Conservation (phyloP, 2,329 filamentous ascomycete species). For the Fusarium sp. region DNA sequence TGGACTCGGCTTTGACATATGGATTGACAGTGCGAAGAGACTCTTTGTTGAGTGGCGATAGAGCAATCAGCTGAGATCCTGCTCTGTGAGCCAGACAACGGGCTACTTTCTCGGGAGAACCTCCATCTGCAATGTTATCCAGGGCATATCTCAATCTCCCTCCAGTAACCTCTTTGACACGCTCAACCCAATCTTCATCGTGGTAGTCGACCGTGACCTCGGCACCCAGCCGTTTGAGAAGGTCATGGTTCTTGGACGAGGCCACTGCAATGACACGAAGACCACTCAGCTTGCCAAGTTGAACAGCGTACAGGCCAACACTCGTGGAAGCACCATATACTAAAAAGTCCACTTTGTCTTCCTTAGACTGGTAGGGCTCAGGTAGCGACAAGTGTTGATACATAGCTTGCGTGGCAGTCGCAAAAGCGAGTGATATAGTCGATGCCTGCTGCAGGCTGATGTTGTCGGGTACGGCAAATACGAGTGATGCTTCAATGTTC, state of each 20-base stretch:
- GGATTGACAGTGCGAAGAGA: neutral
- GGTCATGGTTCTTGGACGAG: neutral
- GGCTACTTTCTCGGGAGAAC: neutral
- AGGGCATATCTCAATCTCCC: neutral
- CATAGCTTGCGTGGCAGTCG: conserved; percentile 1
- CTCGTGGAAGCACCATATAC: conserved; percentile 12
- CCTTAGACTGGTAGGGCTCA: neutral
- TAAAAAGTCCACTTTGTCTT: neutral
- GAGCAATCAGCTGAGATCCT: neutral
- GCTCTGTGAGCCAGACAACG: neutral
- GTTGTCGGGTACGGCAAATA: neutral
- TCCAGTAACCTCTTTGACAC: neutral
- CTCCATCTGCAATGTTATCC: neutral
- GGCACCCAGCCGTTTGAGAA: neutral
- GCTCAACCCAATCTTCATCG: neutral
- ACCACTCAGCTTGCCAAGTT: neutral
- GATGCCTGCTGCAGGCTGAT: conserved; percentile 3
- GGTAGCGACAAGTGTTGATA: neutral
- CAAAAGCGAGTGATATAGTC: conserved; percentile 5
- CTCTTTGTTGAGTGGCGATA: neutral
- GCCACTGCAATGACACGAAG: conserved; percentile 2
- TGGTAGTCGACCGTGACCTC: neutral
- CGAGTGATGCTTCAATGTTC: neutral
- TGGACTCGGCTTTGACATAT: neutral
- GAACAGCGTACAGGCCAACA: conserved; percentile 5